These are phyloP conservation scores for Mycena filopes DNA, from an alignment of 768 basidiomycete genomes.

Conservation along the genomic window DNA sequence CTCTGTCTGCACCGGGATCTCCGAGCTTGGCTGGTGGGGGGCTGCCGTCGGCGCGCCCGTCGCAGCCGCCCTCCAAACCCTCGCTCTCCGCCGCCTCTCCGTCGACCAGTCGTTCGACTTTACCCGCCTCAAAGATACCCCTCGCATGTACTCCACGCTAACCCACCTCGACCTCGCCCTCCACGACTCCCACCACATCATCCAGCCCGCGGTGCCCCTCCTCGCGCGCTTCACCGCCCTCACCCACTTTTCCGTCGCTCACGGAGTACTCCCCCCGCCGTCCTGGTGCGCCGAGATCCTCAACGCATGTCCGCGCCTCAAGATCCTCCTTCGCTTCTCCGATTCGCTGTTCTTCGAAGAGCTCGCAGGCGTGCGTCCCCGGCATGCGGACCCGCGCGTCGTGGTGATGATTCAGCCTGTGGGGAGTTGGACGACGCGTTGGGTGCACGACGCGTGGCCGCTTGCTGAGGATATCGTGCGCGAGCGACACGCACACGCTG, in stretches of 20 bases:
- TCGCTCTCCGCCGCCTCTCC: constrained; percentile 26
- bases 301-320: constrained; percentile 8
- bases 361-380: neutral
- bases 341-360: constrained; percentile 9
- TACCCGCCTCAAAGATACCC: neutral
- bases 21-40: constrained; percentile 25
- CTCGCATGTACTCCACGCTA: neutral
- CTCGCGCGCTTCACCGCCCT: constrained; percentile 14
- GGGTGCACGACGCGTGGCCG: constrained; percentile 29
- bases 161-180: constrained; percentile 27
- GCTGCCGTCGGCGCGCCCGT: neutral
- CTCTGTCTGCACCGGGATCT: constrained; percentile 19
- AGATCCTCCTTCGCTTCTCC: constrained; percentile 24
- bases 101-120: constrained; percentile 22
- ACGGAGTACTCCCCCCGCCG: neutral
- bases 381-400: constrained; percentile 22
- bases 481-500: constrained; percentile 8
- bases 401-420: constrained; percentile 22
- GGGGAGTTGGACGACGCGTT: constrained; percentile 12
- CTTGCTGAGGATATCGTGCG: constrained; percentile 27
- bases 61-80: neutral
- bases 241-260: constrained; percentile 19
- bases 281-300: constrained; percentile 11
- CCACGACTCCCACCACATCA: neutral
- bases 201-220: neutral